Evolutionary conservation across 176 grass and related monocot species (phyloP).

Genomic region (Pontederia paniculata): DNA sequence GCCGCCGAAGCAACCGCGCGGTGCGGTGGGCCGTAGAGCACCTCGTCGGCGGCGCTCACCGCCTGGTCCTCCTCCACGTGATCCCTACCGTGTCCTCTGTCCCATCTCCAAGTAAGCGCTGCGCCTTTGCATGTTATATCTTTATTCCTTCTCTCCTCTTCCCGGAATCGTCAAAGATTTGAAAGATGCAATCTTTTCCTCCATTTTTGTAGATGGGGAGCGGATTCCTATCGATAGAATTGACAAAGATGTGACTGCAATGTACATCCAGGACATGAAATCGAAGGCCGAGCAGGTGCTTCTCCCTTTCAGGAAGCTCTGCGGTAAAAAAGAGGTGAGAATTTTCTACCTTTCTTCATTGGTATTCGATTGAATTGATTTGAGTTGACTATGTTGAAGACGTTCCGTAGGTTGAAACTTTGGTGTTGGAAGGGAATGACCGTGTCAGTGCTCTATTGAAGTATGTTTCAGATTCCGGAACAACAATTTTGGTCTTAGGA

Average conservation of each 20-base stretch:
- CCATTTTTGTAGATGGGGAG: constrained; percentile 43
- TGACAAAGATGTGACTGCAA: constrained; percentile 41
- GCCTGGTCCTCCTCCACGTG: constrained; percentile 65
- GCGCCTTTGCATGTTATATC: not conserved
- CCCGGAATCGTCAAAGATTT: not conserved
- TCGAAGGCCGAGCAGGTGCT: constrained; percentile 50
- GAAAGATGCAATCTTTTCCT: not conserved
- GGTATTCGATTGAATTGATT: not conserved
- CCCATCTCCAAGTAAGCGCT: constrained; percentile 48
- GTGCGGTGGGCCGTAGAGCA: constrained; percentile 51
- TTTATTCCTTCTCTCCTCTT: not conserved
- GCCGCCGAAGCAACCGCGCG: constrained; percentile 49
- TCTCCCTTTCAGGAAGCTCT: constrained; percentile 40
- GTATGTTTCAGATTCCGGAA: constrained; percentile 50
- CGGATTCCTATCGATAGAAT: constrained; percentile 49
- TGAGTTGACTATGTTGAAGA: not conserved
- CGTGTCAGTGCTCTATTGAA: constrained; percentile 44
- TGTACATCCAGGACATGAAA: constrained; percentile 53
- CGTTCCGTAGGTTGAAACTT: constrained; percentile 52
- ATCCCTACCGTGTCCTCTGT: constrained; percentile 58
- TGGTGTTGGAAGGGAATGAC: constrained; percentile 65
- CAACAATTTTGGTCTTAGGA: constrained; percentile 57
- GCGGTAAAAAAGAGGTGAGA: constrained; percentile 42
- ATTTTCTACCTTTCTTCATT: constrained; percentile 1
- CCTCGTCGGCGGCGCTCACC: constrained; percentile 23